phyloP scores from a whole-genome alignment of 352 stramenopile genomes.

The Phytophthora uliginosa region DNA sequence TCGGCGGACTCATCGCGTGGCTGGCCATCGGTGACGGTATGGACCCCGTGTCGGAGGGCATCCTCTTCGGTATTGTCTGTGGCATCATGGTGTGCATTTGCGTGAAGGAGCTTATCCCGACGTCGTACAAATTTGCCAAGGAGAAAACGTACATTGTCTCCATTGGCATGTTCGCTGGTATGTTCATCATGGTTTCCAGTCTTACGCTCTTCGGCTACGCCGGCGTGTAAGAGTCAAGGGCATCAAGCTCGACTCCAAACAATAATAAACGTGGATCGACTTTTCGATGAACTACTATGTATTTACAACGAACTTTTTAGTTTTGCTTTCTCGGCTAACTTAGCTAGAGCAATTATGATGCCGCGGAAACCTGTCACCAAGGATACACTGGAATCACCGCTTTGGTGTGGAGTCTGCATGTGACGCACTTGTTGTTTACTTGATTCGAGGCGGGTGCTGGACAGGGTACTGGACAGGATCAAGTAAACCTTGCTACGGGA shows the following conservation, averaged over 20 bases:
- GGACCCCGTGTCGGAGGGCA: conserved; percentile 67
- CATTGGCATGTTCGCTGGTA: conserved; percentile 78
- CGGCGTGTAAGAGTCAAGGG: conserved; percentile 37
- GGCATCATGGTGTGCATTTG: conserved; percentile 97
- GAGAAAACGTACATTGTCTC: conserved; percentile 82
- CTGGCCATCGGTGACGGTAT: conserved; percentile 81
- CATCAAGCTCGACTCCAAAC: not conserved
- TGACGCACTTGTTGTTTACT: too few relatives aligned
- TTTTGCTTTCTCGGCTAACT: too few relatives aligned
- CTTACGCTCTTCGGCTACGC: conserved; percentile 87
- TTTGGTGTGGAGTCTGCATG: too few relatives aligned
- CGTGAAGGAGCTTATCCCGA: conserved; percentile 92
- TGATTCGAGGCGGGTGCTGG: too few relatives aligned
- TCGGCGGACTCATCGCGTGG: conserved; percentile 92
- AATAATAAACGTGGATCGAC: not conserved
- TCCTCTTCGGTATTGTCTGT: conserved; percentile 92
- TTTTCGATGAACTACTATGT: too few relatives aligned
- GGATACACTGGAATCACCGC: too few relatives aligned
- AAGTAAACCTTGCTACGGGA: too few relatives aligned
- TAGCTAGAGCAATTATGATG: too few relatives aligned
- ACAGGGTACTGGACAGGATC: too few relatives aligned
- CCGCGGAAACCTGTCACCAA: too few relatives aligned
- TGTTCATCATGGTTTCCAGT: conserved; percentile 89
- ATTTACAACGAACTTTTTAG: too few relatives aligned
- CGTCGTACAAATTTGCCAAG: conserved; percentile 89